phyloP scores from a whole-genome alignment of 2,329 filamentous ascomycete genomes.

The Chaetomiaceae sp. region DNA sequence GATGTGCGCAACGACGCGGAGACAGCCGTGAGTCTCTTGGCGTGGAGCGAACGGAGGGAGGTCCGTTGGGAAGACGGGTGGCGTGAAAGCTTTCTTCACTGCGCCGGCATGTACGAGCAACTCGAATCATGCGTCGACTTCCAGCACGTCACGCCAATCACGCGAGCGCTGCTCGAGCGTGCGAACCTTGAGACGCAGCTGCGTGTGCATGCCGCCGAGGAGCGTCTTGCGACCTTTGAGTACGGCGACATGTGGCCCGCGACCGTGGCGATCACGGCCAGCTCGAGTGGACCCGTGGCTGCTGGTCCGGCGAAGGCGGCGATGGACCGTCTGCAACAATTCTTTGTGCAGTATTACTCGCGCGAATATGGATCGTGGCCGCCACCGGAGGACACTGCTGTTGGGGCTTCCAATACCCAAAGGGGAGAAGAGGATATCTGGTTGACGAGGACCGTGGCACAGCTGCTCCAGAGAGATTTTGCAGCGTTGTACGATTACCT shows the following conservation, averaged over 20 bases:
- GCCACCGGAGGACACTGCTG: constrained; percentile 30
- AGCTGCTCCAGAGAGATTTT: constrained; percentile 60
- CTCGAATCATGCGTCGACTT: constrained; percentile 54
- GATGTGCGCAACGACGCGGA: constrained; percentile 59
- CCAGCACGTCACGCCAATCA: constrained; percentile 54
- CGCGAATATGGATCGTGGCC: constrained; percentile 59
- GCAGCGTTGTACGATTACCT: constrained; percentile 66
- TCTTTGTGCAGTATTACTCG: constrained; percentile 55
- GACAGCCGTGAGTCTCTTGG: constrained; percentile 55
- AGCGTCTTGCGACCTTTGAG: constrained; percentile 54
- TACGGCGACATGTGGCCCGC: constrained; percentile 58
- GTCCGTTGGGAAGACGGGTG: constrained; percentile 64
- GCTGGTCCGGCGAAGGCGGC: constrained; percentile 44
- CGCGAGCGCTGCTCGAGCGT: constrained; percentile 57
- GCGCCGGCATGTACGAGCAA: constrained; percentile 56
- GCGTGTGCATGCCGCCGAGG: constrained; percentile 57
- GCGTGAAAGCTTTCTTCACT: constrained; percentile 62
- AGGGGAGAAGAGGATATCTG: constrained; percentile 44
- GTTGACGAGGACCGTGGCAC: constrained; percentile 55
- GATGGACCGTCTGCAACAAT: constrained; percentile 56
- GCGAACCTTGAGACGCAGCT: constrained; percentile 58
- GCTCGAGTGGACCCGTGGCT: constrained; percentile 28
- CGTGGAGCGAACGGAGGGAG: constrained; percentile 59
- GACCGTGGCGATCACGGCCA: constrained; percentile 28
- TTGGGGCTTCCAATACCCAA: constrained; percentile 16